Evolutionary conservation across 441 rosid genomes (phyloP), one percentile per base, ranked within the genome.

Genomic region (Populus hybrid): DNA sequence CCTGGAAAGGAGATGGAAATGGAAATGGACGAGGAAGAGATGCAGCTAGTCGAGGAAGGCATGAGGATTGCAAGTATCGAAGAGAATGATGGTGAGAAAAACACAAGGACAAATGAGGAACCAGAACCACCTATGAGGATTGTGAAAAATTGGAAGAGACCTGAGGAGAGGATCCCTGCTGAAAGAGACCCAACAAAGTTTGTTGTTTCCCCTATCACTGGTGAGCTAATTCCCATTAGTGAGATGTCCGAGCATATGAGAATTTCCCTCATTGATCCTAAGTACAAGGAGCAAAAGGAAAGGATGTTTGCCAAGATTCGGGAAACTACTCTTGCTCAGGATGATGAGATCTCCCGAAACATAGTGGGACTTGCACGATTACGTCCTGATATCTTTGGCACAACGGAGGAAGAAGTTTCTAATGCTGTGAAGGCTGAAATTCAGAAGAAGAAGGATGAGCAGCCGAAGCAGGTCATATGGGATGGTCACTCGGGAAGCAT

Each of bases 161-260:
- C 98, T 28, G 99, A 96, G 81, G 98, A 96, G 72, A 94, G 99
- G 85, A 82, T 93, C 23, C 89, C 90, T 59, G 83, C 91, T 57
- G 98, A 96, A 86, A 92, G 95, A 86, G 99, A 96, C 82, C 91
- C 95, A 10, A 91, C 94, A 21, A 91, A 90, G 84, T 88, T 84
- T 87, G 98, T 90, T 72, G 82, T 94, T 84, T 96, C 99, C 50
- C 98, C 99, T 7, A 96, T 94, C 59, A 96, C 98, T 21, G 96
- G 98, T 0, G 99, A 96, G 90, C 86, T 96, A 68, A 93, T 94
- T 86, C 98, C 89, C 36, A 93, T 89, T 65, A 94, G 78, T 77
- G 99, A 96, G 91, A 94, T 96, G 99, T 94, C 99, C 64, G 99
- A 96, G 78, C 99, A 96, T 86, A 96, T 96, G 91, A 87, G 98